phyloP scores from a whole-genome alignment of 345 rosid species.

The Arabis hirsuta region DNA sequence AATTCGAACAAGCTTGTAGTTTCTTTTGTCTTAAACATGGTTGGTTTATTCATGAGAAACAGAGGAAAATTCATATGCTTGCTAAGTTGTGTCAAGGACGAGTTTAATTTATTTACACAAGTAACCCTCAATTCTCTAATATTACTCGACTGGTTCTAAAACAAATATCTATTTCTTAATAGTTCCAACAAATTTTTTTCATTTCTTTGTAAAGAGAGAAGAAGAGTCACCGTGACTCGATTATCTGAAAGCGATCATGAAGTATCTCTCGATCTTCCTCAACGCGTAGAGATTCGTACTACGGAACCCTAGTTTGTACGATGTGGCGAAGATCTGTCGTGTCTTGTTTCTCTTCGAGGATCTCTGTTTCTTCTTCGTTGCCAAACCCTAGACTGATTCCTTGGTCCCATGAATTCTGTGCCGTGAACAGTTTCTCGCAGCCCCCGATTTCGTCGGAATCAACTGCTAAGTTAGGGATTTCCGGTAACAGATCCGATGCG shows the following conservation, averaged over 20 bases:
- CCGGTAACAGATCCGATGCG: constrained; percentile 45
- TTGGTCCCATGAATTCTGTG: constrained; percentile 40
- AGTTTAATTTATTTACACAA: background rate
- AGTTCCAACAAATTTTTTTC: background rate
- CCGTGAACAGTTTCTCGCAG: constrained; percentile 33
- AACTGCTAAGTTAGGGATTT: constrained; percentile 47
- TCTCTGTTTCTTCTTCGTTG: constrained; percentile 35
- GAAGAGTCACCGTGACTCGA: constrained; percentile 26
- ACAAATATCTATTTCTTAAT: background rate
- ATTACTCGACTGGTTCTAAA: background rate
- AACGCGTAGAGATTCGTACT: constrained; percentile 15
- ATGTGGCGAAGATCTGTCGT: constrained; percentile 52
- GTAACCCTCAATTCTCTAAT: background rate
- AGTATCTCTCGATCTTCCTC: constrained; percentile 5
- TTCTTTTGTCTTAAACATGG: constrained; percentile 1
- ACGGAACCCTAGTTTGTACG: background rate
- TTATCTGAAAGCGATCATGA: constrained; percentile 25
- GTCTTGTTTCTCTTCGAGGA: constrained; percentile 45
- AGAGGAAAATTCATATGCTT: too few relatives aligned
- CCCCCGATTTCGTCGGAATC: constrained; percentile 40
- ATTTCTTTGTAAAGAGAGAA: background rate
- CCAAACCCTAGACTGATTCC: constrained; percentile 42
- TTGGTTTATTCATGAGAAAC: too few relatives aligned
- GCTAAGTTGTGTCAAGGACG: too few relatives aligned
- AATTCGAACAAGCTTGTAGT: background rate